A percentile compares a stretch with the other conserved stretches of the same genome.
phyloP scores from a whole-genome alignment of 805 yeast species.

The Yarrowia deformans region DNA sequence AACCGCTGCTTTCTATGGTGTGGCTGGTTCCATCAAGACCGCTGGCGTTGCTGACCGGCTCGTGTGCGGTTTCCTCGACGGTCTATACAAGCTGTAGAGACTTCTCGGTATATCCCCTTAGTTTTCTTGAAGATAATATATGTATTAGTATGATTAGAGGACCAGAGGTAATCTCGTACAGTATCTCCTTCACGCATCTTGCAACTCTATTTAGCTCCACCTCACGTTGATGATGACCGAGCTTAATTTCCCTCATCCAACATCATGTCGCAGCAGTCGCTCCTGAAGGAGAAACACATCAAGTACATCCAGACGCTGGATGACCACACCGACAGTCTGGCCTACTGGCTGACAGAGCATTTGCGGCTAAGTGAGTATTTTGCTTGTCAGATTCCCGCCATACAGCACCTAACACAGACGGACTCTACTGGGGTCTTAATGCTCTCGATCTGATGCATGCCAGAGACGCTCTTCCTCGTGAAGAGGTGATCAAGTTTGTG shows the following conservation, averaged over 20 bases:
- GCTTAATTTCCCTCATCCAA: slow-evolving; percentile 14
- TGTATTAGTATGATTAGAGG: slow-evolving; percentile 15
- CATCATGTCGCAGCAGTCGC: slow-evolving; percentile 13
- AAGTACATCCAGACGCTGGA: slow-evolving; percentile 63
- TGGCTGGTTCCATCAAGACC: slow-evolving; percentile 89
- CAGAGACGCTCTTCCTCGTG: slow-evolving; percentile 62
- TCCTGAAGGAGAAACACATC: slow-evolving; percentile 60
- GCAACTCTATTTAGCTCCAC: slow-evolving; percentile 12
- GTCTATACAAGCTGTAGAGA: slow-evolving; percentile 64
- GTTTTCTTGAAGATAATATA: slow-evolving; percentile 18
- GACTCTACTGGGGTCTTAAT: slow-evolving; percentile 93
- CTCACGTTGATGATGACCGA: slow-evolving; percentile 1
- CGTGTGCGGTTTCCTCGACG: slow-evolving; percentile 81
- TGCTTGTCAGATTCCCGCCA: background rate
- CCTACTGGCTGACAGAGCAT: slow-evolving; percentile 91
- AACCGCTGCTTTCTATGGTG: slow-evolving; percentile 92
- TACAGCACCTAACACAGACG: slow-evolving; percentile 53
- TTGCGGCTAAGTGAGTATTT: slow-evolving; percentile 63
- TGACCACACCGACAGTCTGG: slow-evolving; percentile 63
- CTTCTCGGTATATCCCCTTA: background rate
- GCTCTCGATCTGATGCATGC: slow-evolving; percentile 70
- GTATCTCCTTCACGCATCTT: background rate
- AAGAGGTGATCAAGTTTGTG: slow-evolving; percentile 73
- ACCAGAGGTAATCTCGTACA: background rate
- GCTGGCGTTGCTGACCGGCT: slow-evolving; percentile 82